phyloP scores from a whole-genome alignment of 345 rosid genomes.

The Ceriops zippeliana region DNA sequence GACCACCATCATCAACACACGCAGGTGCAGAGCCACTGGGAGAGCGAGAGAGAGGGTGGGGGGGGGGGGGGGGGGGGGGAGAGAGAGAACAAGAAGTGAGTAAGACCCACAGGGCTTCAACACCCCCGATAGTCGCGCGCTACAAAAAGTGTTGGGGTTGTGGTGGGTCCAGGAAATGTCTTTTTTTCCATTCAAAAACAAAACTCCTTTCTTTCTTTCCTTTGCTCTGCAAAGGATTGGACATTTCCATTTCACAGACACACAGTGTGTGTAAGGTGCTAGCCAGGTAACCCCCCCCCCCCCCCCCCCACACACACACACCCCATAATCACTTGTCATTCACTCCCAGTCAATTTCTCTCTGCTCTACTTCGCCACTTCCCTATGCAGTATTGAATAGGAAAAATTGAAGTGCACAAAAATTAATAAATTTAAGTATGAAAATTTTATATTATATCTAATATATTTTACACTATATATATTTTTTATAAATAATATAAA shows the following conservation, averaged over 20 bases:
- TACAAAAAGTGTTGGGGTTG: slow-evolving; percentile 18
- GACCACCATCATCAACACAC: slow-evolving; percentile 1
- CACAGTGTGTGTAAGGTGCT: slow-evolving; percentile 10
- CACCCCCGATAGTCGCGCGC: slow-evolving; percentile 51
- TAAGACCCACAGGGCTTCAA: slow-evolving; percentile 14
- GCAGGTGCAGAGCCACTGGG: not conserved
- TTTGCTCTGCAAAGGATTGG: slow-evolving; percentile 20
- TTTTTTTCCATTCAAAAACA: not conserved
- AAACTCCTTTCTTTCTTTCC: not conserved
- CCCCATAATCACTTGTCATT: slow-evolving; percentile 26
- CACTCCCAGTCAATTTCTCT: not conserved
- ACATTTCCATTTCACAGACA: slow-evolving; percentile 28
- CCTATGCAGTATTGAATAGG: slow-evolving; percentile 15
- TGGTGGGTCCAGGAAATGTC: slow-evolving; percentile 5
- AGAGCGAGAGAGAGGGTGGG: too few relatives aligned
- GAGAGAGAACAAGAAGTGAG: not conserved
- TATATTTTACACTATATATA: too few relatives aligned
- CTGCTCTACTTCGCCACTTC: slow-evolving; percentile 23
- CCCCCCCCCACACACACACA: not conserved
- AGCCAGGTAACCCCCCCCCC: slow-evolving; percentile 10
- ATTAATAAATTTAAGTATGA: too few relatives aligned
- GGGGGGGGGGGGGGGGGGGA: too few relatives aligned
- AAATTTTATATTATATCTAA: too few relatives aligned
- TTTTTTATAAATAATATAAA: too few relatives aligned
- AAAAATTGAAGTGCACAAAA: too few relatives aligned